Conservation (phyloP, 108 stramenopile species). For the Skeletonema menzelii region DNA sequence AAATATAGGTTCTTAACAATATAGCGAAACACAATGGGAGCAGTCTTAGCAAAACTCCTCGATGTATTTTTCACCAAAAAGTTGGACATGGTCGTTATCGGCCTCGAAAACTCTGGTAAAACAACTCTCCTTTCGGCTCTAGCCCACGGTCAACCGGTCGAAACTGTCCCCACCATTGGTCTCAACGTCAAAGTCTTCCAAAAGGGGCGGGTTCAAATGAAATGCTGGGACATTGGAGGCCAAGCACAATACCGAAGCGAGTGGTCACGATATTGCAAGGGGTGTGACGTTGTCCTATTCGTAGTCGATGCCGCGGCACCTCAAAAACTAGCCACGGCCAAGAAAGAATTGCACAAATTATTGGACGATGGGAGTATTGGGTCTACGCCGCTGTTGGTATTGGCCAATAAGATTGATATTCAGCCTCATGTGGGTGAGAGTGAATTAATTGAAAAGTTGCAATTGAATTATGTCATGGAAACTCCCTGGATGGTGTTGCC, state of each 20-base stretch:
- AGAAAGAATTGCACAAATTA: constrained; percentile 94
- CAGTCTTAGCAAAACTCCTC: constrained; percentile 72
- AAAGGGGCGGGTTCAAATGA: constrained; percentile 93
- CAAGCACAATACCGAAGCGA: constrained; percentile 93
- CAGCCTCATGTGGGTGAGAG: constrained; percentile 82
- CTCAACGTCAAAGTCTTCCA: constrained; percentile 95
- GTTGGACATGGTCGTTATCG: constrained; percentile 96
- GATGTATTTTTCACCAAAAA: constrained; percentile 94
- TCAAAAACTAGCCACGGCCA: constrained; percentile 83
- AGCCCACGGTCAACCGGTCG: constrained; percentile 90
- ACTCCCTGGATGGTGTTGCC: constrained; percentile 97
- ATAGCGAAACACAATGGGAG: constrained; percentile 61
- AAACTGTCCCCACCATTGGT: constrained; percentile 96
- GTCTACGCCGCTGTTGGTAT: constrained; percentile 85
- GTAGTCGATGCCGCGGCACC: constrained; percentile 95
- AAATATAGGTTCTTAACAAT: neutral
- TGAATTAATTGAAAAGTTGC: constrained; percentile 88
- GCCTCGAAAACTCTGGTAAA: constrained; percentile 94
- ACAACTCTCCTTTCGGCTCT: constrained; percentile 94
- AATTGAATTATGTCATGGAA: constrained; percentile 95
- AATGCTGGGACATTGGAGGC: constrained; percentile 98
- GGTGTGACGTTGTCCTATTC: constrained; percentile 95
- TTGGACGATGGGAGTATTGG: constrained; percentile 91
- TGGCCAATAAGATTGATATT: constrained; percentile 97
- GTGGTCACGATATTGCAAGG: constrained; percentile 93